These are phyloP conservation scores for Taxillus chinensis DNA, from an alignment of 164 flowering plant species.

Conservation along the genomic window DNA sequence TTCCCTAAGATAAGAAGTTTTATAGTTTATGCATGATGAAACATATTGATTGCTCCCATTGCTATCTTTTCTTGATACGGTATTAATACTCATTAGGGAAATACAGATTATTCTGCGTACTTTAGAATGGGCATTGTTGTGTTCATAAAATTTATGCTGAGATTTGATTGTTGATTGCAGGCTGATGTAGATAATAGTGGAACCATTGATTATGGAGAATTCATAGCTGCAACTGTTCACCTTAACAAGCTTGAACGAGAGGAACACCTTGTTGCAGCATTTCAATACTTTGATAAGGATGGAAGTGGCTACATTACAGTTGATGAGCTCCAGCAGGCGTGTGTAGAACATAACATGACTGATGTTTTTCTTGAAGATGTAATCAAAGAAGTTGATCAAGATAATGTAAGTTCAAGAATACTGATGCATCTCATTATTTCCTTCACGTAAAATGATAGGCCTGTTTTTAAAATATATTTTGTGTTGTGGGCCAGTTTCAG, in stretches of 20 bases:
- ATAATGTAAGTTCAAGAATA: slow-evolving; percentile 51
- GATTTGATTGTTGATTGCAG: slow-evolving; percentile 22
- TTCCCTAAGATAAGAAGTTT: too few species aligned
- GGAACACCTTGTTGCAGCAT: slow-evolving; percentile 93
- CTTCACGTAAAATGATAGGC: not conserved
- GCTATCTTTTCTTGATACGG: too few species aligned
- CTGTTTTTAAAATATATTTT: not conserved
- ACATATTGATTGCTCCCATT: too few species aligned
- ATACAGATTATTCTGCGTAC: too few species aligned
- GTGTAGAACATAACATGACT: slow-evolving; percentile 80
- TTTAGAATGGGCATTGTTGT: too few species aligned
- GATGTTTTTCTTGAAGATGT: slow-evolving; percentile 82
- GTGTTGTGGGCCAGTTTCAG: too few species aligned
- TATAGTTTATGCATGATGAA: too few species aligned
- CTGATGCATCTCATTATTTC: not conserved
- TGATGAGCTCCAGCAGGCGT: slow-evolving; percentile 96
- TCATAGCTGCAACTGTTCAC: slow-evolving; percentile 91
- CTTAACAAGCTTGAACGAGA: slow-evolving; percentile 93
- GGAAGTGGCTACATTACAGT: slow-evolving; percentile 92
- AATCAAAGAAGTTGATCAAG: slow-evolving; percentile 94
- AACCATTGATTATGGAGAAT: slow-evolving; percentile 93
- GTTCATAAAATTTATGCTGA: too few species aligned
- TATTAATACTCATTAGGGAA: too few species aligned
- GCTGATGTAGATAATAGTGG: slow-evolving; percentile 99
- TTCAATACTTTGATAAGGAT: slow-evolving; percentile 92